These are phyloP conservation scores for Nasturtium officinale DNA, from an alignment of 345 rosid species.

Conservation along the genomic window DNA sequence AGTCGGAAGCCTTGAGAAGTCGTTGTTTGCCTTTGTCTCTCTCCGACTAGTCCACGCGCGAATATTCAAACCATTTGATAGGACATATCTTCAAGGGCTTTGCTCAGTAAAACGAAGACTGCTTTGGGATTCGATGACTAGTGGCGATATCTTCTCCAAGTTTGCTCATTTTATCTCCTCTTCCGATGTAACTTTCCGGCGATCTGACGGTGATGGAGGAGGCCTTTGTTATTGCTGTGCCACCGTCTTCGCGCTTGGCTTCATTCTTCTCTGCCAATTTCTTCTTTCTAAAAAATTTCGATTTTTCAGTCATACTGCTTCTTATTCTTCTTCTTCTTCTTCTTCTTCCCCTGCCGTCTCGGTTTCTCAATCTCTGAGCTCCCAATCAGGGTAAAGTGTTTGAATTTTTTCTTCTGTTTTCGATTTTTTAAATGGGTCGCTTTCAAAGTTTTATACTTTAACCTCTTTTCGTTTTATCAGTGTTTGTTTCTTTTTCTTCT, in stretches of 20 bases:
- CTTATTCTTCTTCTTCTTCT: constrained; percentile 14
- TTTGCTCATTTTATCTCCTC: constrained; percentile 31
- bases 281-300: constrained; percentile 15
- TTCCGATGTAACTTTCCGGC: constrained; percentile 30
- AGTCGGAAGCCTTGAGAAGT: constrained; percentile 8
- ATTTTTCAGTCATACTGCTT: constrained; percentile 12
- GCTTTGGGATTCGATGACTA: constrained; percentile 36
- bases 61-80: constrained; percentile 10
- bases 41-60: constrained; percentile 33
- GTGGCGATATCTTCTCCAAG: constrained; percentile 20
- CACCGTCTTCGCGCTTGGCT: constrained; percentile 25
- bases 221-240: constrained; percentile 34
- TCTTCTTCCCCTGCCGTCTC: constrained; percentile 23
- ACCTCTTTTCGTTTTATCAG: not conserved
- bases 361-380: constrained; percentile 27
- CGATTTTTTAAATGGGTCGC: not conserved
- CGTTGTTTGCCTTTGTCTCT: constrained; percentile 10
- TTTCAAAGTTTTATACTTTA: constrained; percentile 20
- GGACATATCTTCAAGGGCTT: not conserved
- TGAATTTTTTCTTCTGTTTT: not conserved
- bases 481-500: not conserved
- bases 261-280: constrained; percentile 33
- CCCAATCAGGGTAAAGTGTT: constrained; percentile 39
- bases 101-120: not conserved
- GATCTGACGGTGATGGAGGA: constrained; percentile 25